Percentiles rank a stretch among this genome's conserved stretches.
Conservation (phyloP, 1,284 basidiomycete species). For the Sphaerobolus stellatus region DNA sequence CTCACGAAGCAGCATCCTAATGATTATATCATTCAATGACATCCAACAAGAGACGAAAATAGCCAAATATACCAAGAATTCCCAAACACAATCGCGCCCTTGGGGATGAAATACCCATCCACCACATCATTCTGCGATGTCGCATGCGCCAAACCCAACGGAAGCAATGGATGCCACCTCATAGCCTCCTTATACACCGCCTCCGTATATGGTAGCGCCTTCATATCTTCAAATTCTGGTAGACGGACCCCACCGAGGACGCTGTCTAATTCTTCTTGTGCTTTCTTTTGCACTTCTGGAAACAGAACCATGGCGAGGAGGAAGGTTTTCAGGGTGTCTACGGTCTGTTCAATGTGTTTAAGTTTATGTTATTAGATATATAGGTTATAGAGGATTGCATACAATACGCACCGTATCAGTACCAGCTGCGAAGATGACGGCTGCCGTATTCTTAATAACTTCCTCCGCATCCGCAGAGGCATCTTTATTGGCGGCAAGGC, state of each 20-base stretch:
- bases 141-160: not conserved
- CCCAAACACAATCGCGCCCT: not conserved
- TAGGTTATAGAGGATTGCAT: not conserved
- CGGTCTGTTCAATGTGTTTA: not conserved
- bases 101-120: not conserved
- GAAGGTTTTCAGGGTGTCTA: not conserved
- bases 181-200: constrained; percentile 12
- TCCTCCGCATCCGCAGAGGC: constrained; percentile 13
- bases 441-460: constrained; percentile 24
- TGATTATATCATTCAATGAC: not conserved
- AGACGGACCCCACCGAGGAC: not conserved
- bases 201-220: constrained; percentile 10
- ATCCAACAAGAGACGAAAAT: not conserved
- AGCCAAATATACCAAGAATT: not conserved
- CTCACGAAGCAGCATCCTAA: not conserved
- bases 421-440: constrained; percentile 23
- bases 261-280: not conserved
- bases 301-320: not conserved
- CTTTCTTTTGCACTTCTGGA: not conserved
- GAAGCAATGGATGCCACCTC: constrained; percentile 21
- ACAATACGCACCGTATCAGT: not conserved
- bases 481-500: not conserved
- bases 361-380: not conserved
- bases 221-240: constrained; percentile 1
- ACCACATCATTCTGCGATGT: not conserved